A percentile compares a stretch with the other conserved stretches of the same genome.
phyloP scores from a whole-genome alignment of 1,284 basidiomycete genomes.

The Boletus albobrunnescens region DNA sequence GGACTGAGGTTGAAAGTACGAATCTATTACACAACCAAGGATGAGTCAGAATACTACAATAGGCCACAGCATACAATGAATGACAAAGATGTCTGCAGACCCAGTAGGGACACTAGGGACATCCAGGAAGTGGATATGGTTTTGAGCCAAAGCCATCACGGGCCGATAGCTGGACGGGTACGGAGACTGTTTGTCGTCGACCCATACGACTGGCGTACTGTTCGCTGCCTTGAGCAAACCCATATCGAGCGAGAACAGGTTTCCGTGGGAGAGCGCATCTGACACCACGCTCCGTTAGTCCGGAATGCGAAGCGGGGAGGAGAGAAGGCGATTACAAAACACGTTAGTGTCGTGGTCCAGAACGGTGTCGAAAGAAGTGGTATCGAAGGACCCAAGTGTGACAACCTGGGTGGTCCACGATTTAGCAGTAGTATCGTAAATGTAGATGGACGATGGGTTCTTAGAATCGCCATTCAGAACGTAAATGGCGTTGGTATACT shows the following conservation, averaged over 20 bases:
- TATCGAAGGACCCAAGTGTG: constrained; percentile 51
- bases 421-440: constrained; percentile 60
- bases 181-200: constrained; percentile 48
- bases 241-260: constrained; percentile 68
- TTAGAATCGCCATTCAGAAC: constrained; percentile 70
- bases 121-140: constrained; percentile 77
- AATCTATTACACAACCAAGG: constrained; percentile 42
- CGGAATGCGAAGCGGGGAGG: background rate
- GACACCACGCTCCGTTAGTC: constrained; percentile 5
- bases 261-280: constrained; percentile 63
- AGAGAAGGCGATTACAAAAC: constrained; percentile 50
- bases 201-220: constrained; percentile 57
- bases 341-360: constrained; percentile 89
- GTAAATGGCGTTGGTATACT: constrained; percentile 77
- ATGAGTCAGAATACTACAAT: background rate
- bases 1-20: constrained; percentile 74
- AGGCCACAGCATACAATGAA: constrained; percentile 65
- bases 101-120: constrained; percentile 65
- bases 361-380: constrained; percentile 55
- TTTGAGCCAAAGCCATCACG: constrained; percentile 74
- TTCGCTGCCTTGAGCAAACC: constrained; percentile 55
- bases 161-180: constrained; percentile 60
- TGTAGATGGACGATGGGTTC: constrained; percentile 61
- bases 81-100: constrained; percentile 76
- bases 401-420: constrained; percentile 64